Percentiles rank a stretch among this genome's conserved stretches.
These are phyloP conservation scores for Quercus parvula DNA, from an alignment of 306 rosid genomes.

Conservation along the genomic window DNA sequence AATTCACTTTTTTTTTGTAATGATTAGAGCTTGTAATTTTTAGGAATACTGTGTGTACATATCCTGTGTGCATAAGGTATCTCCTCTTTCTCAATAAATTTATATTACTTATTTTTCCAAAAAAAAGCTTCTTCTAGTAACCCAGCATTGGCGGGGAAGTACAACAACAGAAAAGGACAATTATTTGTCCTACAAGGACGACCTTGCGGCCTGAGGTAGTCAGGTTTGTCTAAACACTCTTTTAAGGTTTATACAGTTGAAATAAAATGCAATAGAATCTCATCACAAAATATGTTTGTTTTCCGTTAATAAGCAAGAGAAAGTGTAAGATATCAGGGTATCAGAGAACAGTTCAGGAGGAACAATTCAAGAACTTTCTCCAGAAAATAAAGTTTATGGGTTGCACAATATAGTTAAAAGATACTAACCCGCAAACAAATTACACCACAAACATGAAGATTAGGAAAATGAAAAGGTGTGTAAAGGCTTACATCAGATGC, in stretches of 20 bases:
- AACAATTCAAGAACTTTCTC: background rate
- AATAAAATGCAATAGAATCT: background rate
- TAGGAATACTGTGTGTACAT: too few species aligned
- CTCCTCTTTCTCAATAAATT: too few species aligned
- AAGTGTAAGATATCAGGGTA: background rate
- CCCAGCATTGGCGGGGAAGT: background rate
- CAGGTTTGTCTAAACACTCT: too few species aligned
- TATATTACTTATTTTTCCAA: too few species aligned
- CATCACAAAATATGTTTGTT: background rate
- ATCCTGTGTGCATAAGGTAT: too few species aligned
- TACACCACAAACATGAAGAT: background rate
- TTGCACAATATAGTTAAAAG: background rate
- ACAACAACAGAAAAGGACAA: background rate
- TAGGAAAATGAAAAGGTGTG: background rate
- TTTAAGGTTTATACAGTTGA: background rate
- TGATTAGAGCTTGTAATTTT: too few species aligned
- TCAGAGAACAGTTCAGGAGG: background rate
- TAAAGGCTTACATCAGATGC: slow-evolving; percentile 76
- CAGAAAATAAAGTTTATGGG: background rate
- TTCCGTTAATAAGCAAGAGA: background rate
- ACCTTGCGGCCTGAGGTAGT: too few species aligned
- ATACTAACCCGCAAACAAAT: background rate
- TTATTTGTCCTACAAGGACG: too few species aligned
- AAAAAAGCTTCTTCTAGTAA: background rate
- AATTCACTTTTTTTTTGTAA: too few species aligned